Evolutionary conservation across 164 flowering plant species (phyloP), one percentile per base, ranked within the genome.

Genomic region (Saururus chinensis): DNA sequence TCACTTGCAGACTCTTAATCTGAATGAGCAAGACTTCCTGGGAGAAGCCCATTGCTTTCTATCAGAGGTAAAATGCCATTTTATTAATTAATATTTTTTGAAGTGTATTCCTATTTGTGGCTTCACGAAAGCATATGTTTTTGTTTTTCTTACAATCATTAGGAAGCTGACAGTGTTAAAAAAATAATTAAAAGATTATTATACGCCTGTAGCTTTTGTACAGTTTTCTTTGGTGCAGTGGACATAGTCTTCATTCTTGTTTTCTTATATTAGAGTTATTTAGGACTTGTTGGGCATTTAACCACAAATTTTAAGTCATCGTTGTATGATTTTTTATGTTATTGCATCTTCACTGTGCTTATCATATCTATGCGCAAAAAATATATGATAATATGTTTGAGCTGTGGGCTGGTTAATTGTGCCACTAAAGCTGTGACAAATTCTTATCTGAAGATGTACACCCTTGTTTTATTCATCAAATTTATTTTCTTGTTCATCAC

Each of bases 41-140:
- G 99, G 99, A 60, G 89, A 90, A 79, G 87, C 81, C 53, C 84
- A 49, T 66, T 93, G 99, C 76, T 73, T 62, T 62, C 73, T 93
- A 23, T 84, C 97, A 60, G 89, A 93, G 89, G 99, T 72, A 55
- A 41, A 61, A 30, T 62, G 12, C 9, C 49, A 42, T 42, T 10
- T 4, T 14, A 42, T 42, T 42, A 42, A 14, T 14, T 42, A 14
- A 10, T 4, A 42, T 14, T 42, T 42, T 42, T 42, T 10, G 12
- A 10, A 10, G 49, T 42, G 4, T 4, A 10, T 14, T 4, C 17
- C 49, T 10, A 10, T 42, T 42, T 42, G 12, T 42, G 37, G 37
- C 37, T 30, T 10, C 17, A 42, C 49, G 17, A 14, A 4, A 42
- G 49, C 49, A 42, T 42, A 42, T 42, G 49, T 42, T 42, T 42